Conservation (phyloP, 2,329 filamentous ascomycete genomes). For the Neocucurbitaria cava region DNA sequence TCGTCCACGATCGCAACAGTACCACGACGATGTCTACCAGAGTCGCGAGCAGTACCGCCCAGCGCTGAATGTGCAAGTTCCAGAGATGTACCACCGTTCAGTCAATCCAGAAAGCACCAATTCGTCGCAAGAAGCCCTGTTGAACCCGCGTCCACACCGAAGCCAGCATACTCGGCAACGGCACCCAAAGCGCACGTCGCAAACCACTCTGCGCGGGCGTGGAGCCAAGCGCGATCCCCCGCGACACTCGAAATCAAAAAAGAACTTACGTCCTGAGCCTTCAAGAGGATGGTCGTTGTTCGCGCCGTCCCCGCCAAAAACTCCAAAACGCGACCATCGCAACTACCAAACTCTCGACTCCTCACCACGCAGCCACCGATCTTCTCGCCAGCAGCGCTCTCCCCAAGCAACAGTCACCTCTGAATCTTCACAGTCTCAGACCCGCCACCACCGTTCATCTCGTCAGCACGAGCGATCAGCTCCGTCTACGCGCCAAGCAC, state of each 20-base stretch:
- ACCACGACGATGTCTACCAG: slow-evolving; percentile 22
- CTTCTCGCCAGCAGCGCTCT: slow-evolving; percentile 32
- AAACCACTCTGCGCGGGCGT: slow-evolving; percentile 43
- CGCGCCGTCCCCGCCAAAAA: slow-evolving; percentile 40
- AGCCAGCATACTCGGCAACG: slow-evolving; percentile 40
- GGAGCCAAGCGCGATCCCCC: slow-evolving; percentile 47
- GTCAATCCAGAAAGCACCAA: slow-evolving; percentile 31
- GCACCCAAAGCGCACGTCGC: slow-evolving; percentile 43
- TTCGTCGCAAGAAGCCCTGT: slow-evolving; percentile 44
- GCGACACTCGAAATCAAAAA: slow-evolving; percentile 41
- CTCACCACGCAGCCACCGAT: slow-evolving; percentile 38
- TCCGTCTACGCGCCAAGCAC: slow-evolving; percentile 30
- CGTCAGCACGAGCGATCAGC: slow-evolving; percentile 37
- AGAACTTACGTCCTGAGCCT: slow-evolving; percentile 29
- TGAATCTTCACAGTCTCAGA: slow-evolving; percentile 29
- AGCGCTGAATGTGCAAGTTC: slow-evolving; percentile 33
- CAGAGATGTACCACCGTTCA: slow-evolving; percentile 38
- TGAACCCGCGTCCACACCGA: slow-evolving; percentile 47
- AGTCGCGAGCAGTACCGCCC: slow-evolving; percentile 29
- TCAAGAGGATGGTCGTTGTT: slow-evolving; percentile 41
- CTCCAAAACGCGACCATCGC: slow-evolving; percentile 27
- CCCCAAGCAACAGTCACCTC: slow-evolving; percentile 16
- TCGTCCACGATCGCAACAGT: slow-evolving; percentile 25
- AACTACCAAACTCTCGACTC: slow-evolving; percentile 38
- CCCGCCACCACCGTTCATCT: slow-evolving; percentile 36